Conservation (phyloP, 257 asterid species). For the Solanum chmielewskii region DNA sequence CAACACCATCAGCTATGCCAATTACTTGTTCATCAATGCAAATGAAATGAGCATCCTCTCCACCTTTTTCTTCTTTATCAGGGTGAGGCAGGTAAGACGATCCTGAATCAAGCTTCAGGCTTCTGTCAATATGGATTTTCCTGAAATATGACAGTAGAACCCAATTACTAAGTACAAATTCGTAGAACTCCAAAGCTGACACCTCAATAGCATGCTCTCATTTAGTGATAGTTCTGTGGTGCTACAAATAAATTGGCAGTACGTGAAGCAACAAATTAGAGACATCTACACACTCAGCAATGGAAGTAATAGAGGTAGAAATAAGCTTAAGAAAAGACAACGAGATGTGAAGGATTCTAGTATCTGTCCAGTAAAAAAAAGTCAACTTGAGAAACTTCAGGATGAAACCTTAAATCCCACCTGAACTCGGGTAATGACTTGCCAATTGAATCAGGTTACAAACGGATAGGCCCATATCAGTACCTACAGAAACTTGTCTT, state of each 20-base stretch:
- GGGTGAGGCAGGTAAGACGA: conserved; percentile 95
- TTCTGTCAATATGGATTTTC: conserved; percentile 28
- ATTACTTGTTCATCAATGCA: conserved; percentile 68
- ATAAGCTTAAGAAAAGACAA: neutral
- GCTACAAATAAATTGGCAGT: neutral
- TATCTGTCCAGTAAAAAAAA: neutral
- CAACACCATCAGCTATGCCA: conserved; percentile 98
- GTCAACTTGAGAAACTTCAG: neutral
- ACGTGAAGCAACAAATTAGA: neutral
- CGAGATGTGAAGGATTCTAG: neutral
- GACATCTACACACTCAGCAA: neutral
- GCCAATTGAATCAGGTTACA: neutral
- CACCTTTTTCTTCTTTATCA: conserved; percentile 95
- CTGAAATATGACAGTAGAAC: conserved; percentile 22
- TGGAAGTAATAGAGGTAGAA: neutral
- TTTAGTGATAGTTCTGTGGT: neutral
- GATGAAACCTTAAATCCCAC: neutral
- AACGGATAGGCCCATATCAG: neutral
- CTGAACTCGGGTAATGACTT: neutral
- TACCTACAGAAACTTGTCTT: neutral
- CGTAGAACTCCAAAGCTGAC: neutral
- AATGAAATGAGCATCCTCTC: conserved; percentile 95
- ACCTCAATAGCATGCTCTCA: neutral
- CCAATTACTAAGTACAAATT: neutral
- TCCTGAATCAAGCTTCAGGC: conserved; percentile 72